Base-by-base conservation (phyloP, 352 stramenopile genomes). In the Globisporangium nodosum region DNA sequence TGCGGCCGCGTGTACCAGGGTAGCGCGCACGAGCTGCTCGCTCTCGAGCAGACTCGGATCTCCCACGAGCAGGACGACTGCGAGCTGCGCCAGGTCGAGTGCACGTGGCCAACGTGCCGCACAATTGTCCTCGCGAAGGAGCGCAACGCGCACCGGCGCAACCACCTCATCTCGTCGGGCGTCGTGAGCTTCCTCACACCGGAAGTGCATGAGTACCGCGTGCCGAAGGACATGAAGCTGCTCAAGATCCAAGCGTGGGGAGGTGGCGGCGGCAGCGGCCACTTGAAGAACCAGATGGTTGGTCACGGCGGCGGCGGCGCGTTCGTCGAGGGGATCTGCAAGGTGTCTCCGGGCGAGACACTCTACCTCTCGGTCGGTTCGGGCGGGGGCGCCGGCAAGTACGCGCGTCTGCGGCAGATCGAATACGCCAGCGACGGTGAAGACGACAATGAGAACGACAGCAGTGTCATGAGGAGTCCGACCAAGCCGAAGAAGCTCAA, bases 221-320 rank as follows among this genome's bases (percentile, higher is more conserved):
- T 92, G 9, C 78, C 82, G 0, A 78, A 76, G 13, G 82, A 82
- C 39, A 69, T 76, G 33, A 85, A 78, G 43, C 49, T 73, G 30
- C 63, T 92, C 49, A 90, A 92, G 52, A 42, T 90, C 15, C 83
- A 92, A 49, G 78, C 71, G 20, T 90, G 83, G 83, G 83, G 83
- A 21, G 80, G 64, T 5, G 82, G 82, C 16, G 82, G 80, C 13
- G 82, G 80, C n/a, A 90, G 78, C 20, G 82, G 82, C 3, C 62
- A 83, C 16, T 62, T 90, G 16, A 71, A 73, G 20, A 56, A 58
- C 13, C 79, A 88, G 51, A 71, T 58, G 7, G 60, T 74, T 11
- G 82, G 82, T 4, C 66, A 77, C 33, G 82, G 82, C 18, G 82
- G 82, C 24, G 82, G 82, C 9, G 82, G 82, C 5, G 80, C 80